Evolutionary conservation across 2,329 filamentous ascomycete genomes (phyloP).

Genomic region (Colletotrichum musicola): DNA sequence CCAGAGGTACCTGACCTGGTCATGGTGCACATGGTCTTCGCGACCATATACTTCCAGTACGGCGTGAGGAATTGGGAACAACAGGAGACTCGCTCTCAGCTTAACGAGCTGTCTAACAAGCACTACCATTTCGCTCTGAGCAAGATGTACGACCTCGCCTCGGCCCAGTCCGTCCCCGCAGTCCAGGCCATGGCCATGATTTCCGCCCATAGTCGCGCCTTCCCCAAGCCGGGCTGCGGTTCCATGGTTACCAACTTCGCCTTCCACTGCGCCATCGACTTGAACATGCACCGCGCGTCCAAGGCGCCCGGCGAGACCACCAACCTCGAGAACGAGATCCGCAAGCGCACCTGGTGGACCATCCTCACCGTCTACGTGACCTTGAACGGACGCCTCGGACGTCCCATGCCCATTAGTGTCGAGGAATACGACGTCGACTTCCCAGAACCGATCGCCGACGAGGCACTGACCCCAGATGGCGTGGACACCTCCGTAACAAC

Average conservation of each 20-base stretch:
- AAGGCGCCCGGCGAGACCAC: slow-evolving; percentile 62
- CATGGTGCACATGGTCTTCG: slow-evolving; percentile 83
- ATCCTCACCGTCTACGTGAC: slow-evolving; percentile 75
- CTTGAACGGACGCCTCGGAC: slow-evolving; percentile 81
- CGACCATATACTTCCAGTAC: slow-evolving; percentile 82
- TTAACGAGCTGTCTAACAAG: slow-evolving; percentile 76
- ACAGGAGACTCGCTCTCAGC: slow-evolving; percentile 63
- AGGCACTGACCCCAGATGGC: slow-evolving; percentile 74
- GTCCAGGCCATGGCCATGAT: slow-evolving; percentile 82
- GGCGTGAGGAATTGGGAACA: slow-evolving; percentile 76
- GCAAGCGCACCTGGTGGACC: slow-evolving; percentile 84
- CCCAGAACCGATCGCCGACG: slow-evolving; percentile 78
- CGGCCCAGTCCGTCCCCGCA: slow-evolving; percentile 72
- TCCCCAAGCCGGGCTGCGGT: slow-evolving; percentile 83
- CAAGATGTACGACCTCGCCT: slow-evolving; percentile 74
- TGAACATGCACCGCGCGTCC: slow-evolving; percentile 80
- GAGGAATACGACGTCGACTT: slow-evolving; percentile 85
- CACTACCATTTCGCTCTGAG: slow-evolving; percentile 83
- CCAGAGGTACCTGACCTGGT: slow-evolving; percentile 75
- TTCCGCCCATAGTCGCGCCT: slow-evolving; percentile 78
- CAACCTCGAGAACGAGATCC: slow-evolving; percentile 78
- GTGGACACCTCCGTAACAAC: slow-evolving; percentile 66
- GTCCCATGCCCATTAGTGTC: slow-evolving; percentile 79
- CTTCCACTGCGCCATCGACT: slow-evolving; percentile 77
- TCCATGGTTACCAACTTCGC: slow-evolving; percentile 76